A percentile compares a stretch with the other conserved stretches of the same genome.
Evolutionary conservation across 345 rosid species (phyloP).

Genomic region (Syzygium grande): DNA sequence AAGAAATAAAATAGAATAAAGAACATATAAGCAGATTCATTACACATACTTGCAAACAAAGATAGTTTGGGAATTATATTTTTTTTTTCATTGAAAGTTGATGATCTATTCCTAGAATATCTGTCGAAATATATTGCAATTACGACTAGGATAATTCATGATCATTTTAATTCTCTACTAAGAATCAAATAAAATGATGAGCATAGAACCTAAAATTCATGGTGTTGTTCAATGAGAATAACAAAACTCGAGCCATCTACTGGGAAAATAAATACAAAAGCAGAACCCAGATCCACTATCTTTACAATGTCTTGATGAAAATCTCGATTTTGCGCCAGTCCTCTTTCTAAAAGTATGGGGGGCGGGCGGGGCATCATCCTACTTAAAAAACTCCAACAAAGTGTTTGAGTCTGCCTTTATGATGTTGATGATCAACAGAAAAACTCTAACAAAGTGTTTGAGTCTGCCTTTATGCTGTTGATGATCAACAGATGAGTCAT

Average conservation of each 20-base stretch:
- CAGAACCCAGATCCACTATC: background rate
- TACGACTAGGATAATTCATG: background rate
- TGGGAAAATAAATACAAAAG: background rate
- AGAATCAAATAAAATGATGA: background rate
- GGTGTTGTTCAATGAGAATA: background rate
- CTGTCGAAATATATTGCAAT: background rate
- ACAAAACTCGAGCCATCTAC: background rate
- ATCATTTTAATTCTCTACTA: background rate
- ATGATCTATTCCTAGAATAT: background rate
- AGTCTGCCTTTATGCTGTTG: background rate
- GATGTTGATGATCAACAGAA: no score
- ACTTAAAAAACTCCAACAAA: background rate
- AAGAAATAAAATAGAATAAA: background rate
- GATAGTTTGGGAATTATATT: background rate
- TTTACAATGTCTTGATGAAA: background rate
- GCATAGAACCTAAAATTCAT: background rate
- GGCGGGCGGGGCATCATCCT: background rate
- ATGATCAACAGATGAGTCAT: conserved; percentile 5
- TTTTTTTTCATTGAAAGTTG: background rate
- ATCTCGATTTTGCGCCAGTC: background rate
- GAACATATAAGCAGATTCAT: background rate
- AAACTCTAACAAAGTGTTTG: background rate
- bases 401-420: no score
- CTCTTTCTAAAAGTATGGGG: background rate
- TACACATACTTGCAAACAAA: background rate